Base-by-base conservation (phyloP, 495 filamentous ascomycete genomes). In the Hamigera avellanea region DNA sequence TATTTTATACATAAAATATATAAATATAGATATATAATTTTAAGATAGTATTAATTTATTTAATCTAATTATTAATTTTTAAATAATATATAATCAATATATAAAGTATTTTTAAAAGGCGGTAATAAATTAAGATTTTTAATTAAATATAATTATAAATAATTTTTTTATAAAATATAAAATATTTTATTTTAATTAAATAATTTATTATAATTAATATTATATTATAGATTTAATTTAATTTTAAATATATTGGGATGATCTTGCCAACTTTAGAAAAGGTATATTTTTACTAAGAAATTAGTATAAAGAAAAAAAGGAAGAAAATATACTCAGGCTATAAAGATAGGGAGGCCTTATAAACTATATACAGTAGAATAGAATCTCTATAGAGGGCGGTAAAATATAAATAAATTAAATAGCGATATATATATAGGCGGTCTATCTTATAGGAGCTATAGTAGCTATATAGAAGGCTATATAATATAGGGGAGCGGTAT, bases 21-120 rank as follows among this genome's bases (percentile, higher is more conserved):
- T 47, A 61, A 8, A n/a, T 10, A 0, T 47, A 39, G 2, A 61
- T 34, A n/a, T 45, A 43, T 7, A 46, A 30, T 35, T 59, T 38
- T 8, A 61, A 1, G 8, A 23, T 16, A 3, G 44, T 18, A 33
- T 53, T 58, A 2, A 26, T 14, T 8, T 13, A 16, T 28, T 64
- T 49, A 0, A 49, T 59, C 19, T 59, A 43, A 0, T 48, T 42
- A 44, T 60, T 40, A 0, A 48, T 59, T 26, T 56, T 21, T 0
- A 50, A 43, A 19, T 64, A 42, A 17, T 43, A 50, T 0, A 48
- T 48, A 56, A 33, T 33, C 8, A 10, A 47, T 41, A 1, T 32
- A 2, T 10, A 37, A 44, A 23, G 13, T 35, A 15, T 8, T 14
- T 26, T 37, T 37, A 48, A 27, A 44, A 44, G 2, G 30, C 8